Evolutionary conservation across 2,329 filamentous ascomycete genomes (phyloP).

Genomic region (Penicillium digitatum): DNA sequence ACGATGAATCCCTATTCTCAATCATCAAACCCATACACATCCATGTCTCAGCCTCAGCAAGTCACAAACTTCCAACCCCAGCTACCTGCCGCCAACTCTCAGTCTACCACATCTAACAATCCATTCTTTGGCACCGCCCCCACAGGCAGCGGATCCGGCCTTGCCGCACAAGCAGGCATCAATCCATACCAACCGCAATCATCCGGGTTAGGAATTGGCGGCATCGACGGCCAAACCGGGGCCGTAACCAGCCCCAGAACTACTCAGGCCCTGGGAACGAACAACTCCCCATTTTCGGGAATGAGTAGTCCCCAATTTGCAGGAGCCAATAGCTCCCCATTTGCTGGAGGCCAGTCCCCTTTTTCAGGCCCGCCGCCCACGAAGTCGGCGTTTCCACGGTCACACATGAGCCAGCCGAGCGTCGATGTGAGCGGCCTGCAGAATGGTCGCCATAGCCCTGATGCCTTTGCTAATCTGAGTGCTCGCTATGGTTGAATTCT

Average conservation of each 20-base stretch:
- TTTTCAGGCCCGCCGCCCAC: conserved; percentile 15
- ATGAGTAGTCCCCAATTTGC: conserved; percentile 3
- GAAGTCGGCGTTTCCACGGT: conserved; percentile 20
- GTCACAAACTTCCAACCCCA: conserved; percentile 11
- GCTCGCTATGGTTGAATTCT: conserved; percentile 39
- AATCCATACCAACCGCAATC: conserved; percentile 8
- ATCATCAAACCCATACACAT: conserved; percentile 18
- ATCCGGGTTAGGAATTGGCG: conserved; percentile 1
- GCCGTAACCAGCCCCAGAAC: background rate
- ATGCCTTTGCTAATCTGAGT: conserved; percentile 50
- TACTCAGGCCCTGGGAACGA: background rate
- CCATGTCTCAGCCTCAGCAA: conserved; percentile 24
- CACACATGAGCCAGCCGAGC: conserved; percentile 48
- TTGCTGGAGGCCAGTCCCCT: background rate
- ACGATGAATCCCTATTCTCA: conserved; percentile 21
- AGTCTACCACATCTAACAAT: conserved; percentile 22
- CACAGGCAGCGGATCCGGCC: conserved; percentile 15
- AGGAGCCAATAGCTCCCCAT: conserved; percentile 3
- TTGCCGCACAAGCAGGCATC: conserved; percentile 24
- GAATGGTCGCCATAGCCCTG: conserved; percentile 48
- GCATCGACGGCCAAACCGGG: background rate
- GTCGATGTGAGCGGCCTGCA: conserved; percentile 47
- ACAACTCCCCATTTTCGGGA: conserved; percentile 1
- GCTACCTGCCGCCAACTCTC: background rate
- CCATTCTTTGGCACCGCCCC: conserved; percentile 21